Base-by-base conservation (phyloP, 345 rosid species). In the Euphorbia pulcherrima region DNA sequence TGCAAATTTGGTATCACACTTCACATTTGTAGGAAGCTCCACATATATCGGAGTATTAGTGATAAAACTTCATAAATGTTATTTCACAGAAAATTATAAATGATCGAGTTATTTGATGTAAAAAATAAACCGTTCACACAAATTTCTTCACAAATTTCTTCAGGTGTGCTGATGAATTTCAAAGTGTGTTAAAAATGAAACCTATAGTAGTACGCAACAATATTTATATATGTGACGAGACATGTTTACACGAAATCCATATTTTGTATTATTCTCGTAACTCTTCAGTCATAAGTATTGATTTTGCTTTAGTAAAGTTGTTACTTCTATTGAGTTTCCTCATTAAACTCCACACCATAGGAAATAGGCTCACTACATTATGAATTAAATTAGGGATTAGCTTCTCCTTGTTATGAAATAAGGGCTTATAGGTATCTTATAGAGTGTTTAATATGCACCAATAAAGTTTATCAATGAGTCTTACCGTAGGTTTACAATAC, bases 281-380 rank as follows among this genome's bases (percentile, higher is more conserved):
- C n/a, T n/a, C n/a, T 33, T 33, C 37, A 2, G 37, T 33, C 7
- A 33, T 33, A 44, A 44, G 50, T 2, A 44, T 72, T 57, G 40
- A 56, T 64, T 76, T 73, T 20, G 57, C 68, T 80, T 76, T 52
- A 9, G 10, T 13, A 56, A 68, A 72, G 62, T 64, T 52, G 40
- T 18, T 21, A 52, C 21, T 28, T 40, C 67, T 27, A 37, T 17
- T 52, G 69, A 41, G 4, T 44, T 44, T 44, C 41, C 68, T 52
- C 33, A 50, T 18, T 63, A 44, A 44, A 44, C 29, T 18, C 27
- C 52, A 52, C 29, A 52, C 29, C 29, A 24, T n/a, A 51, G 41
- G 63, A 41, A 53, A 41, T 59, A 65, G 58, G 39, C 64, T 64
- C 77, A 46, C 37, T 62, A 27, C 67, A 30, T 33, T 55, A 16